Evolutionary conservation across 345 rosid genomes (phyloP).

Genomic region (Dipteronia dyeriana): DNA sequence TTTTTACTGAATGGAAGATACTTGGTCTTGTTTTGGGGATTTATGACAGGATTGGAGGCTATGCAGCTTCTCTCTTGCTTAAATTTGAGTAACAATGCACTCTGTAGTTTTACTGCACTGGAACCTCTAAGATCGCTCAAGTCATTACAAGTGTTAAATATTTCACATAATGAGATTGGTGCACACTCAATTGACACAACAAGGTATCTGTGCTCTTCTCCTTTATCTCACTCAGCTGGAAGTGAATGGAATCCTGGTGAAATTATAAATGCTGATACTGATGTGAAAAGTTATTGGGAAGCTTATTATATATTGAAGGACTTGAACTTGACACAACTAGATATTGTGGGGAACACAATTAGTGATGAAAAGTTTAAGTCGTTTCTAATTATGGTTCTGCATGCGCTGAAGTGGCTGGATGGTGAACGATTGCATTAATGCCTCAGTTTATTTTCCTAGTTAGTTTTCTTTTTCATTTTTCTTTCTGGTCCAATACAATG

Average conservation of each 20-base stretch:
- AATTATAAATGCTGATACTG: constrained; percentile 22
- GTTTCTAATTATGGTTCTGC: constrained; percentile 58
- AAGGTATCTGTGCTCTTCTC: constrained; percentile 69
- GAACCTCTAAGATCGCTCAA: constrained; percentile 69
- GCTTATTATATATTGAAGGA: constrained; percentile 58
- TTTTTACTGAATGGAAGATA: constrained; percentile 8
- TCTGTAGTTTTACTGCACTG: constrained; percentile 68
- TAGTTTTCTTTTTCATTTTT: background rate
- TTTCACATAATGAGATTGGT: constrained; percentile 90
- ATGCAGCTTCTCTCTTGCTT: constrained; percentile 76
- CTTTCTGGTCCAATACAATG: background rate
- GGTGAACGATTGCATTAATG: constrained; percentile 37
- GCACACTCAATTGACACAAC: constrained; percentile 79
- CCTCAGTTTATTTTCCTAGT: background rate
- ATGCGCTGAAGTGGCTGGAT: constrained; percentile 68
- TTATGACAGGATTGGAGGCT: constrained; percentile 64
- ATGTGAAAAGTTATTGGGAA: constrained; percentile 59
- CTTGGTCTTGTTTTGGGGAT: constrained; percentile 8
- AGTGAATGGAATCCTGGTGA: constrained; percentile 43
- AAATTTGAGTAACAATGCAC: constrained; percentile 71
- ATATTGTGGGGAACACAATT: constrained; percentile 61
- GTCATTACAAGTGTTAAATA: constrained; percentile 63
- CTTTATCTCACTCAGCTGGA: constrained; percentile 63
- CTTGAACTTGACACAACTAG: constrained; percentile 64
- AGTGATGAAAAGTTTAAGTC: constrained; percentile 57